phyloP scores from a whole-genome alignment of 495 filamentous ascomycete species.

The Mycothermus thermophilus region DNA sequence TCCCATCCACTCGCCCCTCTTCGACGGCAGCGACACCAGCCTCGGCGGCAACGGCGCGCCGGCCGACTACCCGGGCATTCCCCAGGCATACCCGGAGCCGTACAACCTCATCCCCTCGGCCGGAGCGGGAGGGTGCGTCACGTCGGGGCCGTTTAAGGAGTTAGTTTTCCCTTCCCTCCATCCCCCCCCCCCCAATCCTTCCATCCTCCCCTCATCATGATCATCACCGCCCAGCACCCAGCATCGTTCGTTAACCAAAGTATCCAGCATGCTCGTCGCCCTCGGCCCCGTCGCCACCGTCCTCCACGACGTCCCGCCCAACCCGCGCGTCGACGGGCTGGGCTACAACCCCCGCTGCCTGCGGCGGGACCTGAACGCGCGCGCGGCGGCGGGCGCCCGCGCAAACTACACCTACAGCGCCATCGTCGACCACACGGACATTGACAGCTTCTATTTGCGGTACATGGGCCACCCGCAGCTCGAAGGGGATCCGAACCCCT shows the following conservation, averaged over 20 bases:
- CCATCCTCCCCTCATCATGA: no score
- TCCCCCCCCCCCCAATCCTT: neutral
- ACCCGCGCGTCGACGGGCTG: slow-evolving; percentile 12
- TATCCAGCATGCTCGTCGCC: slow-evolving; percentile 31
- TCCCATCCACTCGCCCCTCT: slow-evolving; percentile 23
- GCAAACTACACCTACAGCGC: slow-evolving; percentile 24
- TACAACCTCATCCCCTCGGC: slow-evolving; percentile 24
- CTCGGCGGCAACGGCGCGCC: slow-evolving; percentile 22
- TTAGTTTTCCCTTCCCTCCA: neutral
- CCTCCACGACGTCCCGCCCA: slow-evolving; percentile 2
- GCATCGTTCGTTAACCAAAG: neutral
- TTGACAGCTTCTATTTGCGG: slow-evolving; percentile 38
- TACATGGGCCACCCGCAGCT: slow-evolving; percentile 36
- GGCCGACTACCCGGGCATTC: slow-evolving; percentile 4
- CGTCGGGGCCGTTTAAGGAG: slow-evolving; percentile 38
- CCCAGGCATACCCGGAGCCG: slow-evolving; percentile 1
- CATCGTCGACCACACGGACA: slow-evolving; percentile 21
- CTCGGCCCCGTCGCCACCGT: slow-evolving; percentile 34
- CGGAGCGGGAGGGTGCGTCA: slow-evolving; percentile 51
- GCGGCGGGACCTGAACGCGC: slow-evolving; percentile 39
- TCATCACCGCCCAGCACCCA: no score
- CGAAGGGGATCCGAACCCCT: slow-evolving; percentile 21
- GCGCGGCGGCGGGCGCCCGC: slow-evolving; percentile 27
- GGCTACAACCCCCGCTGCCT: slow-evolving; percentile 48
- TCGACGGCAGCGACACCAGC: slow-evolving; percentile 25